Evolutionary conservation across 2,329 filamentous ascomycete species (phyloP), one percentile per base, ranked within the genome.

Genomic region (Aquanectria penicillioides): DNA sequence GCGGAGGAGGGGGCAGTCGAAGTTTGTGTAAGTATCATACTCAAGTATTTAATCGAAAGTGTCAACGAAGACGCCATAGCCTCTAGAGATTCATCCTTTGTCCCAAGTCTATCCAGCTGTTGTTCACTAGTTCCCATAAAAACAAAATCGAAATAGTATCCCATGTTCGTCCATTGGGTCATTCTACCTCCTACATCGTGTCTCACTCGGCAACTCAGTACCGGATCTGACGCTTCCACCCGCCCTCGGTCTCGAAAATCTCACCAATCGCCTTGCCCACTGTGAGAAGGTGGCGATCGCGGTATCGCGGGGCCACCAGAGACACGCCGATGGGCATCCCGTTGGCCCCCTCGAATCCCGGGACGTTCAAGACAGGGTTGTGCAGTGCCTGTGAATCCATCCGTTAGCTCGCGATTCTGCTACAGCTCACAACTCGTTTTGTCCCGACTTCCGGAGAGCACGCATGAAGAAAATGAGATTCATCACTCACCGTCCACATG

Each of bases 301-400:
- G 71, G 61, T 80, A 85, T 6, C 83, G 71, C 2, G 79, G 74
- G 1, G 78, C 78, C 0, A 86, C 80, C 1, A 87, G 70, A 0
- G 81, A 84, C 12, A 88, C 57, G 0, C 88, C 88, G 31, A 90
- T 79, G 0, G 88, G 88, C 78, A 90, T 76, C 15, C 69, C 72
- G n/a, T 71, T 68, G 2, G 61, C 47, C 20, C 88, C 87, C 28
- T 77, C 72, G 63, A 90, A 89, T 0, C 86, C 87, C 0, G 87
- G 86, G 0, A 90, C 71, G 58, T 90, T 89, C n/a, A 89, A 72
- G 0, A 86, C 84, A 0, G 88, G 88, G 1, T 80, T 83, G 60
- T 90, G 87, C 12, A 90, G 72, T 10, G 76, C 77, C 75, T 79
- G 6, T 33, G 13, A 22, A 2, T 2, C 23, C 11, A 2, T 7